Evolutionary conservation across 192 early-diverging fungal species (phyloP).

Genomic region (Linnemannia exigua): DNA sequence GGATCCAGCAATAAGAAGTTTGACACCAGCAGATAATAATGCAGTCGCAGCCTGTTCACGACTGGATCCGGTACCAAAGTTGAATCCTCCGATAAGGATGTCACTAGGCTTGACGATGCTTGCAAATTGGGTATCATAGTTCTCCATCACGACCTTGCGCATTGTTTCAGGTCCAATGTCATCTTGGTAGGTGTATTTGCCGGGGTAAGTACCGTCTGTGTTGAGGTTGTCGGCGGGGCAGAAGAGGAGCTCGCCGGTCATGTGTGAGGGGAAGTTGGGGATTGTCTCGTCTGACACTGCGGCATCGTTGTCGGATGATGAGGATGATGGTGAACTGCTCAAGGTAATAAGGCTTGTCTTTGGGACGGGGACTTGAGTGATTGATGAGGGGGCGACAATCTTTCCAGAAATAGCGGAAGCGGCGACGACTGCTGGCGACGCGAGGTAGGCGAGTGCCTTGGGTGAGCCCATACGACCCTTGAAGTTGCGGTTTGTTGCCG

Average conservation of each 20-base stretch:
- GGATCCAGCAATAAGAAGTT: slow-evolving; percentile 90
- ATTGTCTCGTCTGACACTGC: slow-evolving; percentile 58
- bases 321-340: slow-evolving; percentile 10
- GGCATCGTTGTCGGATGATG: slow-evolving; percentile 5
- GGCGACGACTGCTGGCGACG: slow-evolving; percentile 96
- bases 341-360: slow-evolving; percentile 30
- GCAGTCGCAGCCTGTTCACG: slow-evolving; percentile 99
- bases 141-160: slow-evolving; percentile 98
- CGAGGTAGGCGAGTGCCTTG: slow-evolving; percentile 91
- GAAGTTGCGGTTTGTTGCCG: slow-evolving; percentile 99
- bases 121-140: slow-evolving; percentile 94
- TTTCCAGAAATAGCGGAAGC: slow-evolving; percentile 92
- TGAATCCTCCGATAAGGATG: slow-evolving; percentile 92
- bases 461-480: slow-evolving; percentile 99
- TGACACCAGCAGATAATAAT: slow-evolving; percentile 87
- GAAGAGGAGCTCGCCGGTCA: slow-evolving; percentile 90
- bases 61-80: slow-evolving; percentile 98
- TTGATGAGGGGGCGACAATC: slow-evolving; percentile 65
- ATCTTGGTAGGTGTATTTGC: slow-evolving; percentile 99
- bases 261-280: slow-evolving; percentile 80
- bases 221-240: slow-evolving; percentile 96
- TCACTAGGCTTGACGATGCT: slow-evolving; percentile 78
- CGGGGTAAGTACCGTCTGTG: slow-evolving; percentile 99
- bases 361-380: slow-evolving; percentile 25
- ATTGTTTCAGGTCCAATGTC: slow-evolving; percentile 92